Percentiles rank a stretch among this genome's conserved stretches.
phyloP scores from a whole-genome alignment of 176 grass and related monocot genomes.

The Leersia perrieri region DNA sequence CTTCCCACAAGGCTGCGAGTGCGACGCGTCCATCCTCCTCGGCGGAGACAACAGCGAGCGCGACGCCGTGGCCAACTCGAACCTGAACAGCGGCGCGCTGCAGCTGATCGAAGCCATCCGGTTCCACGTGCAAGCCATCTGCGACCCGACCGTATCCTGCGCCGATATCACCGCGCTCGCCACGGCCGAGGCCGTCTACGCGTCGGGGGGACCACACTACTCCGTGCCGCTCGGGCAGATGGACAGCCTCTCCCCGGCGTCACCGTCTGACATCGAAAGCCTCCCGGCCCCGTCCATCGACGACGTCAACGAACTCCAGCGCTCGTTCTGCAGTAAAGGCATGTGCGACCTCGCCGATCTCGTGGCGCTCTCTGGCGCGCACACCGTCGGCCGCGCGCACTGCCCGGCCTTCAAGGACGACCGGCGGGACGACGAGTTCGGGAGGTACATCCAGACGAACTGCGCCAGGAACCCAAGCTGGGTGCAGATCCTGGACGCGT shows the following conservation, averaged over 20 bases:
- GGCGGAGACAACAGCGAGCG: not conserved
- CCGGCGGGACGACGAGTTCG: slow-evolving; percentile 28
- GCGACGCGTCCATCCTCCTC: slow-evolving; percentile 33
- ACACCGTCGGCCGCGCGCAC: too few species aligned
- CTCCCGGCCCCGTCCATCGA: slow-evolving; percentile 14
- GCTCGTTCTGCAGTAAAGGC: not conserved
- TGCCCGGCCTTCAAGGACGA: slow-evolving; percentile 19
- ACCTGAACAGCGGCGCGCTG: not conserved
- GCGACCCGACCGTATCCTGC: too few species aligned
- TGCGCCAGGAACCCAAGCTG: not conserved
- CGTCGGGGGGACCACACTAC: slow-evolving; percentile 1
- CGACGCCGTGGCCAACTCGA: not conserved
- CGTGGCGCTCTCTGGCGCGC: too few species aligned
- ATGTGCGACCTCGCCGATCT: slow-evolving; percentile 11
- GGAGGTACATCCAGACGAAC: not conserved
- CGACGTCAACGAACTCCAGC: not conserved
- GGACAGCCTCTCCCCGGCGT: slow-evolving; percentile 5
- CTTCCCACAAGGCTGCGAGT: slow-evolving; percentile 32
- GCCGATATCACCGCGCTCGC: not conserved
- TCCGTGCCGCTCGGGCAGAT: slow-evolving; percentile 1
- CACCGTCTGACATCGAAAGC: not conserved
- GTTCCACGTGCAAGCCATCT: not conserved
- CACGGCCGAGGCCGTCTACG: not conserved
- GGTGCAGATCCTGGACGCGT: not conserved
- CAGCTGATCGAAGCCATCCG: slow-evolving; percentile 21